Evolutionary conservation across 2,329 filamentous ascomycete genomes (phyloP).

Genomic region (Exophiala aquamarina): DNA sequence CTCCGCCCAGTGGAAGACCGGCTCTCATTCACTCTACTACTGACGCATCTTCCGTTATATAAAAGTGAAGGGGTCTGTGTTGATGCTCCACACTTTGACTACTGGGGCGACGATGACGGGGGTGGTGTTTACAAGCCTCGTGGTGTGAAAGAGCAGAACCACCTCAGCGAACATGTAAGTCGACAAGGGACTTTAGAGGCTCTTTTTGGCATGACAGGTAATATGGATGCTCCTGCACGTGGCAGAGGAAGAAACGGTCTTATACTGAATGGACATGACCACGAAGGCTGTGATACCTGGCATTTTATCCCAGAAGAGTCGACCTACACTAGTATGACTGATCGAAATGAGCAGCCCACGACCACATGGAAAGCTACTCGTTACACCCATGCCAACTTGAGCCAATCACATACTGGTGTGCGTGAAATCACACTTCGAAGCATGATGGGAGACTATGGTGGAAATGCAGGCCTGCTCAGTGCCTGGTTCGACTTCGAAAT

Average conservation of each 20-base stretch:
- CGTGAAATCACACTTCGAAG: constrained; percentile 91
- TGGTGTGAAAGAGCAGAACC: constrained; percentile 81
- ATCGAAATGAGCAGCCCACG: constrained; percentile 33
- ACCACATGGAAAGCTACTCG: constrained; percentile 14
- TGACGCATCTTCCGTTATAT: constrained; percentile 90
- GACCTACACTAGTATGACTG: background rate
- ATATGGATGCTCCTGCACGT: constrained; percentile 55
- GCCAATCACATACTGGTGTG: constrained; percentile 55
- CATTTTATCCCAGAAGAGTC: constrained; percentile 61
- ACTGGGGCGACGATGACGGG: constrained; percentile 63
- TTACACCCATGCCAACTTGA: constrained; percentile 11
- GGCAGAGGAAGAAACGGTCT: constrained; percentile 73
- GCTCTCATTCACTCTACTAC: constrained; percentile 72
- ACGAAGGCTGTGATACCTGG: constrained; percentile 87
- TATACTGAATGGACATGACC: constrained; percentile 90
- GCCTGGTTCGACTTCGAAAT: constrained; percentile 78
- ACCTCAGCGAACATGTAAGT: constrained; percentile 72
- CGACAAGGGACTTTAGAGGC: constrained; percentile 73
- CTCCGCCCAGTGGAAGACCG: constrained; percentile 60
- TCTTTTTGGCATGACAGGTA: constrained; percentile 73
- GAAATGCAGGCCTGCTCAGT: constrained; percentile 84
- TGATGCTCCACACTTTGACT: constrained; percentile 80
- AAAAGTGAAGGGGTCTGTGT: constrained; percentile 80
- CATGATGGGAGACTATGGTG: constrained; percentile 98
- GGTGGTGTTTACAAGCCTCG: constrained; percentile 38